Evolutionary conservation across 2,329 filamentous ascomycete genomes (phyloP).

Genomic region (Pseudonectria foliicola): DNA sequence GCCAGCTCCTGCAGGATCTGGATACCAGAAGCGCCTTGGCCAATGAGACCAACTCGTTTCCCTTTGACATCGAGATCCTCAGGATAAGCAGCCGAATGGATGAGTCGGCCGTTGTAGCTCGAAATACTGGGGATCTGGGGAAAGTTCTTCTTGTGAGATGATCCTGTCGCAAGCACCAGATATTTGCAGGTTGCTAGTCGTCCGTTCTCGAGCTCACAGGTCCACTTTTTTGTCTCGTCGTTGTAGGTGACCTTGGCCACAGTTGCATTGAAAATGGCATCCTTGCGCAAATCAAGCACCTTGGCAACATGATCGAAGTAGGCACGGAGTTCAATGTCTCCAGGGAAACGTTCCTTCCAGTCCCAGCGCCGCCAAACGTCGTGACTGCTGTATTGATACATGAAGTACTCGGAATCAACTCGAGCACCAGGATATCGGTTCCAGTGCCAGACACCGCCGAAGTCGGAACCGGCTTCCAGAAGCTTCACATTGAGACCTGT

Average conservation of each 20-base stretch:
- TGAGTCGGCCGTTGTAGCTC: constrained; percentile 18
- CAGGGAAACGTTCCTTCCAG: constrained; percentile 35
- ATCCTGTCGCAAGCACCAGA: constrained; percentile 39
- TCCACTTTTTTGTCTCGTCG: constrained; percentile 30
- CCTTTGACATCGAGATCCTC: constrained; percentile 10
- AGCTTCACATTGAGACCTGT: constrained; percentile 5
- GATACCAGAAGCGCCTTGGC: constrained; percentile 20
- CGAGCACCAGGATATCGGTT: constrained; percentile 12
- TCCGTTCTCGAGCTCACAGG: constrained; percentile 34
- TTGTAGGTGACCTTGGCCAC: too few relatives aligned
- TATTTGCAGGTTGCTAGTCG: constrained; percentile 31
- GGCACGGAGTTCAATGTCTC: constrained; percentile 30
- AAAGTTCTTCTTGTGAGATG: constrained; percentile 35
- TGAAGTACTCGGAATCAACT: constrained; percentile 29
- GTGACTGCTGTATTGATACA: constrained; percentile 29
- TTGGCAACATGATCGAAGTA: constrained; percentile 43
- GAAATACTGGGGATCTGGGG: constrained; percentile 25
- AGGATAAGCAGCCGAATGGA: constrained; percentile 23
- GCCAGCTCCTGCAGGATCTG: constrained; percentile 25
- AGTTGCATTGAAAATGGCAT: constrained; percentile 32
- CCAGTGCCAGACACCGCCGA: constrained; percentile 13
- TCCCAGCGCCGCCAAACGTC: constrained; percentile 38
- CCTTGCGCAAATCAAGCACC: too few relatives aligned
- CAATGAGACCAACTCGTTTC: constrained; percentile 22
- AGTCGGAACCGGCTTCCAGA: constrained; percentile 8